phyloP scores from a whole-genome alignment of 192 early-diverging fungal species.

The Backusella westeae region DNA sequence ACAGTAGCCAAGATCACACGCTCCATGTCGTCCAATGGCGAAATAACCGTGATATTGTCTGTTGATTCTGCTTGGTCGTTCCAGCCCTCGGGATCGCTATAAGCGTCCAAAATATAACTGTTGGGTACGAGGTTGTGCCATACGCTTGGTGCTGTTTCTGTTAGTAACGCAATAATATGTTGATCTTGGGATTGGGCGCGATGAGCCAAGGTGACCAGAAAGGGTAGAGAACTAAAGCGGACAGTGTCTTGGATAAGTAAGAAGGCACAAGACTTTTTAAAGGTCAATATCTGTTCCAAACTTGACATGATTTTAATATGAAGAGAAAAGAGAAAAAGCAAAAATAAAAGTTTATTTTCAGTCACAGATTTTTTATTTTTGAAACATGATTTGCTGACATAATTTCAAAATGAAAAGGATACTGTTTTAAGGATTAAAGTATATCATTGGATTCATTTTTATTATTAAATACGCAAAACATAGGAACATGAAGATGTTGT shows the following conservation, averaged over 20 bases:
- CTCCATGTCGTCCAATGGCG: not conserved
- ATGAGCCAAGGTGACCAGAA: constrained; percentile 8
- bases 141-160: constrained; percentile 25
- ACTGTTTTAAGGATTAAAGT: too few species aligned
- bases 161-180: constrained; percentile 14
- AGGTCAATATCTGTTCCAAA: constrained; percentile 25
- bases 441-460: too few species aligned
- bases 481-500: too few species aligned
- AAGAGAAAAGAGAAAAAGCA: not conserved
- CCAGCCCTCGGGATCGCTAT: constrained; percentile 36
- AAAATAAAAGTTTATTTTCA: too few species aligned
- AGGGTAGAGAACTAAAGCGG: not conserved
- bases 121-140: constrained; percentile 8
- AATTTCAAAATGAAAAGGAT: too few species aligned
- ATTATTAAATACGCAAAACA: too few species aligned
- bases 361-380: too few species aligned
- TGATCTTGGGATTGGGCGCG: constrained; percentile 13
- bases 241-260: constrained; percentile 25
- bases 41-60: not conserved
- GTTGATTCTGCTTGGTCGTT: not conserved
- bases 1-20: not conserved
- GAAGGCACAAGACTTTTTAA: constrained; percentile 20
- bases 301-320: not conserved
- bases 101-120: constrained; percentile 23
- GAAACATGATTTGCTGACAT: too few species aligned